Base-by-base conservation (phyloP, 352 stramenopile species). In the Pythium aphanidermatum region DNA sequence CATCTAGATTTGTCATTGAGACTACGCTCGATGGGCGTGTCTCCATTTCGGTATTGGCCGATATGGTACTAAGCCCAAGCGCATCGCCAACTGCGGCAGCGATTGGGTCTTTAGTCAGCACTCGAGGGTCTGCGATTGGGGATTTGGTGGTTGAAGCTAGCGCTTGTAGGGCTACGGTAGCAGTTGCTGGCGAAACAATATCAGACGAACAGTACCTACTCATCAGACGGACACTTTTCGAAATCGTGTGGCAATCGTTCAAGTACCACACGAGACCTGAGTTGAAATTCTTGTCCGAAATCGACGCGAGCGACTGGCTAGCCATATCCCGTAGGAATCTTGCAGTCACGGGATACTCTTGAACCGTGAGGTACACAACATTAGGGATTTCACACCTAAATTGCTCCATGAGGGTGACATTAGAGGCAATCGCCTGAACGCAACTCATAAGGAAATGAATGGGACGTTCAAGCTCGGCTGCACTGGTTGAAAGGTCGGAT, bases 251-350 rank as follows among this genome's bases (percentile, higher is more conserved):
- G 40, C 70, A 84, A 36, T 89, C 79, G 35, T 87, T 65, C 14
- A 92, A 52, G 37, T 92, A 89, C 79, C 76, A 92, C 6, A 84
- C 70, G 0, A 88, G 46, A 3, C 61, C 76, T 7, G 79, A 70
- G 37, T 74, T 92, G 45, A 92, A 84, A 33, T 75, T 85, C 31
- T 67, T 70, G 45, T 83, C 68, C 0, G 68, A 46, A 1, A 87
- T 49, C 0, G 63, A 61, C 3, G 58, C 48, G 9, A 92, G 42
- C 0, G 74, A 68, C 29, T 69, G 63, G n/a, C 47, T 64, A 16
- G 62, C 67, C 19, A 67, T 47, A 19, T 80, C 76, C 14, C 70
- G 62, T 16, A 89, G 46, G 49, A 74, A 86, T 2, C 60, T n/a
- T 0, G 62, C 59, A 6, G 29, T 50, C 4, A 59, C 33, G 11